Base-by-base conservation (phyloP, 352 stramenopile species). In the Phytopythium litorale region DNA sequence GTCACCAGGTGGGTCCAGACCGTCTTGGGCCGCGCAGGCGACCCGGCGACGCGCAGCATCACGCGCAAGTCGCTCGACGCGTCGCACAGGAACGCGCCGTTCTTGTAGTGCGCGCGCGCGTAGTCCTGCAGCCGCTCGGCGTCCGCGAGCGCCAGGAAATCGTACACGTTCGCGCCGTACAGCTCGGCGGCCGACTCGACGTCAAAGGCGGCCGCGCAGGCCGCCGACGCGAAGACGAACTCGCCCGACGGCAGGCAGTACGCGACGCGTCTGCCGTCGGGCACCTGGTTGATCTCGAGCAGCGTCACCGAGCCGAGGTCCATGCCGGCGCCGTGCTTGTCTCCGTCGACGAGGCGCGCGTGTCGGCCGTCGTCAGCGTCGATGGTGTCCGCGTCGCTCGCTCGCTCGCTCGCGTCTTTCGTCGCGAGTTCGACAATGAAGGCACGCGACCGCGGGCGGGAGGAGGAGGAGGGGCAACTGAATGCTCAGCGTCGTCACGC, bases 241-340 rank as follows among this genome's bases (percentile, higher is more conserved):
- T 89, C 86, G 35, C 86, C 86, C 4, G 75, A 80, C 5, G 79
- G 72, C 2, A 92, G 62, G 60, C 86, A 94, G 68, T 77, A 91
- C 12, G 80, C 86, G 30, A 92, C 65, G 25, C 71, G 73, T 33
- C 71, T 80, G 52, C 79, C 72, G 19, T 70, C 66, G 5, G 78
- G 72, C 28, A 77, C 63, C 46, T 84, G 64, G 51, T 75, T 77
- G 46, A 94, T 73, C 57, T 92, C 78, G 45, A 94, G 65, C 48
- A 92, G 60, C 32, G 80, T 87, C 62, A 88, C 74, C 4, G 64
- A 63, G 49, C 73, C 73, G 35, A 81, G 61, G 25, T 84, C 75
- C 78, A 88, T 88, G 40, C 15, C 66, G 21, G 45, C 51, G 28
- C n/a, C 25, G 45, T 16, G 57, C 30, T 62, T 52, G 46, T 40